phyloP scores from a whole-genome alignment of 345 rosid genomes.

The Eucalyptus paniculata region DNA sequence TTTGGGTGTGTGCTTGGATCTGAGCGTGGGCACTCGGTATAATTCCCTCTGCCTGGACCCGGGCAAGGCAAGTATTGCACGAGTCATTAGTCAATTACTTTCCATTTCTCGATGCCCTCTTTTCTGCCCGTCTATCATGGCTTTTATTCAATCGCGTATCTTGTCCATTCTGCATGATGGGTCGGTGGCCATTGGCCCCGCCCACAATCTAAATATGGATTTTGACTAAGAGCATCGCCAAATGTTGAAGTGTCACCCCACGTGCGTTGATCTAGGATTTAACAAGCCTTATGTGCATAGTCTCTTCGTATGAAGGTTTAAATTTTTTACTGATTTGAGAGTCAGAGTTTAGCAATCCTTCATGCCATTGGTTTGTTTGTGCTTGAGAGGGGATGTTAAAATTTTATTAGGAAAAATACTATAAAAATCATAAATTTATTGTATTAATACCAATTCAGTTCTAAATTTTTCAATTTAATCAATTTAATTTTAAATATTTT shows the following conservation, averaged over 20 bases:
- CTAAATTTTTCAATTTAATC: accelerated
- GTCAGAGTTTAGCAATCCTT: no score
- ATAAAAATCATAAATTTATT: accelerated
- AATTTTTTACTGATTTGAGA: no score
- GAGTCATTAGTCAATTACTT: not conserved
- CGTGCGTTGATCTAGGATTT: not conserved
- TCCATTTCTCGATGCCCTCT: not conserved
- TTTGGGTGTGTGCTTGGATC: no score
- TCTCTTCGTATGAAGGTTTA: not conserved
- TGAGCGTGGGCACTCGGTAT: no score
- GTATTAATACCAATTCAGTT: accelerated
- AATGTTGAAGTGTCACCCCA: not conserved
- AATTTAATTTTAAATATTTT: no score
- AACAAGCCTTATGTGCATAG: no score
- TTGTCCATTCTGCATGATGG: no score
- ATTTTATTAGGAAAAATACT: accelerated
- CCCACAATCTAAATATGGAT: no score
- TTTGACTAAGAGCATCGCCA: no score
- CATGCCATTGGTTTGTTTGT: not conserved
- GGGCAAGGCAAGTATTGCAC: not conserved
- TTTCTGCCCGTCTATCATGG: not conserved
- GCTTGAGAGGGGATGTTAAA: not conserved
- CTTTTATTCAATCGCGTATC: not conserved
- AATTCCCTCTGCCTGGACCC: not conserved
- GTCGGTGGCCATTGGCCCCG: no score